Evolutionary conservation across 768 basidiomycete genomes (phyloP), one percentile per base, ranked within the genome.

Genomic region (Royoungia palumana): DNA sequence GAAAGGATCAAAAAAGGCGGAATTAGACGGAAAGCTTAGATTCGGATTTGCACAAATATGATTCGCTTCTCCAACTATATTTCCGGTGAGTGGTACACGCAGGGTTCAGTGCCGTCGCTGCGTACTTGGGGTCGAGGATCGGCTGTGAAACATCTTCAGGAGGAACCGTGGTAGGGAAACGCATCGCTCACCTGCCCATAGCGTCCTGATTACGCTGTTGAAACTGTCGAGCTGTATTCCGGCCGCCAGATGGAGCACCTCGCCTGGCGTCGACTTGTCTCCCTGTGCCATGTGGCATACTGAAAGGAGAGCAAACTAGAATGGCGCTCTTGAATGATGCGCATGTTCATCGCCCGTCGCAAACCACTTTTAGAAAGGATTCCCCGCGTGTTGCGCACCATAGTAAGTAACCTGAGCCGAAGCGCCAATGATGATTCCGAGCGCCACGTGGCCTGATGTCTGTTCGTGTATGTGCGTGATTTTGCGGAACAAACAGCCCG

Each of bases 101-200:
- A 13, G n/a, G 1, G 13, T 35, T 35, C 19, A 27, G 13, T 13
- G 39, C 32, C 32, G 11, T 19, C 13, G 24, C 34, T 2, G 25
- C 34, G 0, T 43, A 20, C 25, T 48, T 34, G 1, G 13, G 39
- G 16, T 38, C 30, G 6, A 46, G 10, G 17, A 38, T 38, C 12
- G 28, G 19, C 8, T 25, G 8, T 25, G n/a, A 76, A 53, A 42
- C 28, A 11, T 28, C 41, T 44, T 35, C 8, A 5, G 24, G 27
- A 21, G 34, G 22, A 44, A 24, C 21, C 21, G 20, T 22, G n/a
- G 30, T 6, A 24, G 9, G 22, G 30, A 7, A 34, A 19, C 13
- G 5, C 2, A 17, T 49, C 27, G 21, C 32, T 30, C 6, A 34
- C 44, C 24, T 17, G n/a, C 35, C 32, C 40, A 44, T 16, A 44